phyloP scores from a whole-genome alignment of 345 rosid species.

The Melaleuca quinquenervia region DNA sequence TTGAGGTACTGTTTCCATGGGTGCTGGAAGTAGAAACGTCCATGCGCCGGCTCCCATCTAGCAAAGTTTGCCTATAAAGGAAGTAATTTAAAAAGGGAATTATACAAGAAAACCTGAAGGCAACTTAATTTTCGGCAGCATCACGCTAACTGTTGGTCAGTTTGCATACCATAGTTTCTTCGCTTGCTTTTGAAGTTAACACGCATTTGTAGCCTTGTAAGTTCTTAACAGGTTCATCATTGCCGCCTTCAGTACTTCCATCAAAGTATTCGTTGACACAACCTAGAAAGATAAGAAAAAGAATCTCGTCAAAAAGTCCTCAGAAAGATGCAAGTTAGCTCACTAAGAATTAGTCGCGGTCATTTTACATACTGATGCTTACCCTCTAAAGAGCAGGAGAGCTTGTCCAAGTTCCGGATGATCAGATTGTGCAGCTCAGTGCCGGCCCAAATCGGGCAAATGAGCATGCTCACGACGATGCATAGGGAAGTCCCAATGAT shows the following conservation, averaged over 20 bases:
- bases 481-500: constrained; percentile 50
- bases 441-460: constrained; percentile 81
- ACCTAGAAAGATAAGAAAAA: constrained; percentile 10
- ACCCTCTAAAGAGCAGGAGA: constrained; percentile 59
- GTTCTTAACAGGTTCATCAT: constrained; percentile 26
- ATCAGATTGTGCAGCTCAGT: constrained; percentile 50
- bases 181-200: constrained; percentile 56
- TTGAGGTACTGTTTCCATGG: constrained; percentile 80
- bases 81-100: neutral
- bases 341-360: neutral
- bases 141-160: neutral
- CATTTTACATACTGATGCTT: neutral
- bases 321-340: neutral
- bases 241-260: constrained; percentile 5
- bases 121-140: neutral
- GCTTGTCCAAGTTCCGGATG: constrained; percentile 44
- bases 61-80: constrained; percentile 46
- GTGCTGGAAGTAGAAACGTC: constrained; percentile 50
- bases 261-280: constrained; percentile 35
- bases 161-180: constrained; percentile 49
- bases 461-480: constrained; percentile 38
- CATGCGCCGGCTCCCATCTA: constrained; percentile 83
- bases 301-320: neutral
- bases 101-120: neutral
- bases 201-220: constrained; percentile 47